Conservation (phyloP, 2,329 filamentous ascomycete species). For the Pseudophaeomoniella oleicola region DNA sequence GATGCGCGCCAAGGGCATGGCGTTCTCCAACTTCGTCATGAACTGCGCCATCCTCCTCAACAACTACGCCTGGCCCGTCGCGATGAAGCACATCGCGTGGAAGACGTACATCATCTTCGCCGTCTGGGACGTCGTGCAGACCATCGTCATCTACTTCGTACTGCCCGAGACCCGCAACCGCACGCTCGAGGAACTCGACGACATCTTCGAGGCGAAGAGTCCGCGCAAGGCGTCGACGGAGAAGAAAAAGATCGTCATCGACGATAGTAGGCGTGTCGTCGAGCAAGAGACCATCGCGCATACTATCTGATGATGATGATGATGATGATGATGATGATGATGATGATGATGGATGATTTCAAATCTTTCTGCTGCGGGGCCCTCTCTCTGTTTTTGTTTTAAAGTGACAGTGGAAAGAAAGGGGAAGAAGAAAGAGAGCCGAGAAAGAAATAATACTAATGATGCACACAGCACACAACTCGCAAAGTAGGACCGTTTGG, state of each 20-base stretch:
- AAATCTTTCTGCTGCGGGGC: too few species aligned
- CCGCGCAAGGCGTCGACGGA: slow-evolving; percentile 16
- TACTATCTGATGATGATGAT: too few species aligned
- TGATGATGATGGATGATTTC: too few species aligned
- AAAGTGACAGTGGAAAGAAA: too few species aligned
- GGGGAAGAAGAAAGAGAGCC: too few species aligned
- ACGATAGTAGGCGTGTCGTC: not conserved
- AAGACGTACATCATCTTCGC: slow-evolving; percentile 38
- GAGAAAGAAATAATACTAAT: too few species aligned
- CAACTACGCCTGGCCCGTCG: slow-evolving; percentile 33
- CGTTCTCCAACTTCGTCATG: slow-evolving; percentile 30
- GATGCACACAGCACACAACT: too few species aligned
- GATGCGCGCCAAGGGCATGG: slow-evolving; percentile 42
- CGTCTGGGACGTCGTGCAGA: slow-evolving; percentile 16
- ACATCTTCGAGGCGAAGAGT: slow-evolving; percentile 23
- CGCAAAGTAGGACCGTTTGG: too few species aligned
- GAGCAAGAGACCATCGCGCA: too few species aligned
- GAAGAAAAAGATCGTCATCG: not conserved
- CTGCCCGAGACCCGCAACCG: slow-evolving; percentile 33
- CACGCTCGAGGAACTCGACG: slow-evolving; percentile 20
- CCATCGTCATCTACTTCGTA: slow-evolving; percentile 19
- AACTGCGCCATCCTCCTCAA: slow-evolving; percentile 33
- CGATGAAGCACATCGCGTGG: slow-evolving; percentile 37
- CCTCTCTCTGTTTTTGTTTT: too few species aligned
- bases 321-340: too few species aligned